These are phyloP conservation scores for Lepidium africanum DNA, from an alignment of 345 rosid species.

Conservation along the genomic window DNA sequence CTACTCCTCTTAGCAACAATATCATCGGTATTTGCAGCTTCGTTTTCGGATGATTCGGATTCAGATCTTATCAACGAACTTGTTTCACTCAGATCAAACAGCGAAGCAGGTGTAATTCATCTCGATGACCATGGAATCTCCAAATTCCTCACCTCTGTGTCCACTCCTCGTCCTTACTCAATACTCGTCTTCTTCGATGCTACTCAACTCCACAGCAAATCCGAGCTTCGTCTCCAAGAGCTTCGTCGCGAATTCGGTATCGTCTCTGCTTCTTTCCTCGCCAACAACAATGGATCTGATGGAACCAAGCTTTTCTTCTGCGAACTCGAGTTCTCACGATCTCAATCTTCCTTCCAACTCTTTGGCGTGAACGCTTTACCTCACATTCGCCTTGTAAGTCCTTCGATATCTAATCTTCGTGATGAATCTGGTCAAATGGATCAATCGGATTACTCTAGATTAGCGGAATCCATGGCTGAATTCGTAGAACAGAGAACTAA, in stretches of 20 bases:
- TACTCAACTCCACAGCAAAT: slow-evolving; percentile 45
- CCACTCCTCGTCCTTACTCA: slow-evolving; percentile 66
- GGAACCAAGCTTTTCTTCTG: slow-evolving; percentile 66
- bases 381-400: slow-evolving; percentile 72
- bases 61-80: slow-evolving; percentile 57
- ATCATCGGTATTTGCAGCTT: neutral
- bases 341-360: slow-evolving; percentile 58
- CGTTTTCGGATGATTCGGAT: slow-evolving; percentile 19
- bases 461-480: slow-evolving; percentile 81
- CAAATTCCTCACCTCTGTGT: slow-evolving; percentile 62
- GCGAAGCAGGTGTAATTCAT: slow-evolving; percentile 66
- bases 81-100: slow-evolving; percentile 50
- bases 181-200: slow-evolving; percentile 90
- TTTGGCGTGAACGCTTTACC: slow-evolving; percentile 89
- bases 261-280: slow-evolving; percentile 61
- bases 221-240: slow-evolving; percentile 65
- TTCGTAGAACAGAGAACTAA: slow-evolving; percentile 56
- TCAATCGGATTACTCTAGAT: slow-evolving; percentile 56
- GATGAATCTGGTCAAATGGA: slow-evolving; percentile 71
- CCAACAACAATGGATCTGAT: slow-evolving; percentile 51
- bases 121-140: slow-evolving; percentile 69
- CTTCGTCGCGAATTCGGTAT: slow-evolving; percentile 63
- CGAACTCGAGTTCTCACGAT: slow-evolving; percentile 63
- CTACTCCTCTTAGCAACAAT: slow-evolving; percentile 26
- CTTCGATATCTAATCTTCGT: slow-evolving; percentile 38